Conservation (phyloP, 768 basidiomycete species). For the Pleurotus eryngii region DNA sequence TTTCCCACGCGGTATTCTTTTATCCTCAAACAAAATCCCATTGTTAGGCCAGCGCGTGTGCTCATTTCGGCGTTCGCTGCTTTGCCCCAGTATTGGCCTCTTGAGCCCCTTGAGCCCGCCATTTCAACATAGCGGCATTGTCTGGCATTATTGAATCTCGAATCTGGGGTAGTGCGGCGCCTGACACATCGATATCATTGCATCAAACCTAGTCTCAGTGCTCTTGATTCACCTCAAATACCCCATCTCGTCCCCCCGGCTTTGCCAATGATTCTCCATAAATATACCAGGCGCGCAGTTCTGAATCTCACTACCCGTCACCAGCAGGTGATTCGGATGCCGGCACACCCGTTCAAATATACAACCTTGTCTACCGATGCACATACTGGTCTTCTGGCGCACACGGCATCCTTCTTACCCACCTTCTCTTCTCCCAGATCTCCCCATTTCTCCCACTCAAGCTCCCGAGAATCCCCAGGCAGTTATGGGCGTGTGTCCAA, state of each 20-base stretch:
- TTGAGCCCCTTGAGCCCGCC: background rate
- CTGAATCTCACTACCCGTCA: too few relatives aligned
- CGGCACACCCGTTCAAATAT: too few relatives aligned
- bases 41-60: background rate
- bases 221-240: background rate
- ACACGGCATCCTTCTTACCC: background rate
- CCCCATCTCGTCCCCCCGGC: background rate
- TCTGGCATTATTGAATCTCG: background rate
- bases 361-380: too few relatives aligned
- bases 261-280: conserved; percentile 3
- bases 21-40: conserved; percentile 5
- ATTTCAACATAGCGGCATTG: background rate
- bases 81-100: background rate
- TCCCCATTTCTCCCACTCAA: background rate
- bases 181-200: background rate
- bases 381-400: background rate
- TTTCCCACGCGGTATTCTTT: conserved; percentile 4
- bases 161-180: background rate
- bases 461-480: background rate
- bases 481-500: background rate
- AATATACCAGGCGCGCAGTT: background rate
- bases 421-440: background rate
- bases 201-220: background rate
- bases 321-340: too few relatives aligned
- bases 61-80: background rate